phyloP scores from a whole-genome alignment of 2,329 filamentous ascomycete species.

The Cercospora nicotianae region DNA sequence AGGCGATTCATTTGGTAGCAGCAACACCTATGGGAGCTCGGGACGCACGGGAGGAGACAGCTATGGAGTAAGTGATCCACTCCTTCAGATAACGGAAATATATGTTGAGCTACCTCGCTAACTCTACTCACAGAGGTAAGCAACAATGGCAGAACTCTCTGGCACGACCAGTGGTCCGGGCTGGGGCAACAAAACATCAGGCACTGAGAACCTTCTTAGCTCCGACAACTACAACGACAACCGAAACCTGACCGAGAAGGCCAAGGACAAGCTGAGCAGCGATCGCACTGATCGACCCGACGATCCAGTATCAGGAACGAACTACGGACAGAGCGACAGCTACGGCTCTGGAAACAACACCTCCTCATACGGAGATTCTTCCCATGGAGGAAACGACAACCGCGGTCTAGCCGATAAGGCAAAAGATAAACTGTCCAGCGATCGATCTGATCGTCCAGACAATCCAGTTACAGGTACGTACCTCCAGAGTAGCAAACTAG shows the following conservation, averaged over 20 bases:
- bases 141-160: conserved; percentile 9
- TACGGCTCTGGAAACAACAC: neutral
- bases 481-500: neutral
- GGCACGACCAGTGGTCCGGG: conserved; percentile 14
- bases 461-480: neutral
- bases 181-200: conserved; percentile 13
- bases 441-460: neutral
- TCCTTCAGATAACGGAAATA: neutral
- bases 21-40: neutral
- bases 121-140: conserved; percentile 7
- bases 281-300: conserved; percentile 11
- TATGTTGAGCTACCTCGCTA: conserved; percentile 1
- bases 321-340: neutral
- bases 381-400: neutral
- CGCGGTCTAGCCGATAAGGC: neutral
- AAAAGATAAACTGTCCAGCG: neutral
- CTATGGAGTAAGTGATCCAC: conserved; percentile 12
- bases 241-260: conserved; percentile 12
- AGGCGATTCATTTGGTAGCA: conserved; percentile 5
- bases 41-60: conserved; percentile 17
- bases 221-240: conserved; percentile 8
- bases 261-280: conserved; percentile 50
- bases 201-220: conserved; percentile 4
- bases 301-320: conserved; percentile 4
- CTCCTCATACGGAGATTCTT: neutral